These are phyloP conservation scores for Tetraselmis striata DNA, from an alignment of 139 green algal species.

Conservation along the genomic window DNA sequence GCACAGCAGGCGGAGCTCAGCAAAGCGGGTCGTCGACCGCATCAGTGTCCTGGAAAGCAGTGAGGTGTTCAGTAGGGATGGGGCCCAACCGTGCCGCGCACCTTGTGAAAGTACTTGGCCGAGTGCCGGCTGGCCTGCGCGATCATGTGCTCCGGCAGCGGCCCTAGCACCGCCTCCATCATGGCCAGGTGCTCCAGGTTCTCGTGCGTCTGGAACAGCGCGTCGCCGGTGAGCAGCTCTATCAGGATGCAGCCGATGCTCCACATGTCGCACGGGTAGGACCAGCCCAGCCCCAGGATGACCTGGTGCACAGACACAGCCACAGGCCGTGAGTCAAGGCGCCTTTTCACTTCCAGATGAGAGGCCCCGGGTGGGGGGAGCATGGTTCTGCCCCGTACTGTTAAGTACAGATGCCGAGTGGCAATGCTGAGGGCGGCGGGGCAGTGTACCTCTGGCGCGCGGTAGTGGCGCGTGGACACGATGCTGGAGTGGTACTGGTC, in stretches of 20 bases:
- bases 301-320: slow-evolving; percentile 39
- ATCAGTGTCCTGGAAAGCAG: too few species aligned
- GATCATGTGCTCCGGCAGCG: slow-evolving; percentile 37
- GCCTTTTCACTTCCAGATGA: too few species aligned
- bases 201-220: slow-evolving; percentile 83
- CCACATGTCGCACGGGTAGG: slow-evolving; percentile 91
- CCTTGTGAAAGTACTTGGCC: slow-evolving; percentile 35
- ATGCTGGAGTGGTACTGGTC: slow-evolving; percentile 81
- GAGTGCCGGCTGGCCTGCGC: slow-evolving; percentile 17
- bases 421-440: too few species aligned
- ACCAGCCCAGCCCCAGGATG: slow-evolving; percentile 90
- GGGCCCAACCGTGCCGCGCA: too few species aligned
- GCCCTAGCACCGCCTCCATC: slow-evolving; percentile 80
- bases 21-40: too few species aligned
- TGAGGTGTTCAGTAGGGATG: too few species aligned
- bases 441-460: slow-evolving; percentile 79
- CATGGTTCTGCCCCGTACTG: too few species aligned
- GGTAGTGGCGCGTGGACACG: slow-evolving; percentile 91
- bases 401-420: too few species aligned
- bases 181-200: slow-evolving; percentile 98
- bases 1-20: too few species aligned
- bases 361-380: too few species aligned
- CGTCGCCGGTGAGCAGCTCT: slow-evolving; percentile 78
- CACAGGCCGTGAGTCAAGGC: too few species aligned
- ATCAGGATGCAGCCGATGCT: slow-evolving; percentile 92